Conservation (phyloP, 306 rosid genomes). For the Rosa persica region DNA sequence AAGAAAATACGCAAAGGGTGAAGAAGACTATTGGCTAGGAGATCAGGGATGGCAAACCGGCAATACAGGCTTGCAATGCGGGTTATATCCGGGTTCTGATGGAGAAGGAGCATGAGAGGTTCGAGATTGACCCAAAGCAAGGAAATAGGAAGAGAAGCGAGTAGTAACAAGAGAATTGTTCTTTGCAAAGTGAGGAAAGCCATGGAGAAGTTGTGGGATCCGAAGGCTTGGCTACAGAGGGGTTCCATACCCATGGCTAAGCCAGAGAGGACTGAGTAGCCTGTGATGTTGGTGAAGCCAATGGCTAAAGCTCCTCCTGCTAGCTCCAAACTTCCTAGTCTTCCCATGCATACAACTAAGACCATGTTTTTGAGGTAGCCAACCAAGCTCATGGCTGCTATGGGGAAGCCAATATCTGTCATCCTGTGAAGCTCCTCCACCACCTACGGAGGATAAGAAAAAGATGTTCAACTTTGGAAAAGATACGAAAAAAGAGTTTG, state of each 20-base stretch:
- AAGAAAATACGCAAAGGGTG: conserved; percentile 72
- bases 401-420: conserved; percentile 67
- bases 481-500: background rate
- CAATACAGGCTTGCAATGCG: conserved; percentile 64
- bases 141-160: conserved; percentile 59
- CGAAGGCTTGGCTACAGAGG: conserved; percentile 69
- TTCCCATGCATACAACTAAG: conserved; percentile 72
- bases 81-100: conserved; percentile 59
- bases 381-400: conserved; percentile 63
- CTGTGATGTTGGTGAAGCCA: conserved; percentile 80
- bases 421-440: conserved; percentile 65
- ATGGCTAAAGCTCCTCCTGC: conserved; percentile 79
- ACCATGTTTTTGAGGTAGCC: conserved; percentile 74
- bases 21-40: conserved; percentile 62
- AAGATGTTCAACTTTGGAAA: background rate
- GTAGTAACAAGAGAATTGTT: conserved; percentile 53
- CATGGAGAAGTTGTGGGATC: conserved; percentile 54
- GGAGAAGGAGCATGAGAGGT: conserved; percentile 60
- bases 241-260: conserved; percentile 87
- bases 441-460: conserved; percentile 35
- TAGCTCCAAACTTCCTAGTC: conserved; percentile 66
- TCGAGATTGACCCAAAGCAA: conserved; percentile 70
- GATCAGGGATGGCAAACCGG: conserved; percentile 71
- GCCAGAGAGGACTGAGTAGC: conserved; percentile 72
- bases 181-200: conserved; percentile 52